Conservation (phyloP, 2,329 filamentous ascomycete genomes). For the Botrytis medusae region DNA sequence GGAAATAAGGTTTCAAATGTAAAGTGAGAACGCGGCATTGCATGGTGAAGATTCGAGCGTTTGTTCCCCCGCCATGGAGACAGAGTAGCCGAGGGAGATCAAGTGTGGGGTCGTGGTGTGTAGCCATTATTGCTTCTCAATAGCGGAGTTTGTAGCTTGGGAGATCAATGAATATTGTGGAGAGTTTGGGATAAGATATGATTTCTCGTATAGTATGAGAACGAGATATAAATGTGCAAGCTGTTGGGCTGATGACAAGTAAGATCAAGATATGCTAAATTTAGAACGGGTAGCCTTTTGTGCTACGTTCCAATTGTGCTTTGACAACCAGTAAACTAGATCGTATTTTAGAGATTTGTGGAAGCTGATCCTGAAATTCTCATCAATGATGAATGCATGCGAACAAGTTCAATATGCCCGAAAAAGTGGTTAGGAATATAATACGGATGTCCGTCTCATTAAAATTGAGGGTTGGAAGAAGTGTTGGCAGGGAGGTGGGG, state of each 20-base stretch:
- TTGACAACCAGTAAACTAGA: neutral
- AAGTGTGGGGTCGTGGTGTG: slow-evolving; percentile 20
- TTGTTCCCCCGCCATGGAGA: slow-evolving; percentile 78
- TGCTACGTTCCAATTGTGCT: neutral
- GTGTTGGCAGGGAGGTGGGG: neutral
- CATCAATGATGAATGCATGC: neutral
- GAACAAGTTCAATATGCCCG: neutral
- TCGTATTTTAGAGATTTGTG: neutral
- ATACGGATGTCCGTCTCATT: neutral
- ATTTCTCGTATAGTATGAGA: neutral
- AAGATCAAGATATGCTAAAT: neutral
- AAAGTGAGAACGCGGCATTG: slow-evolving; percentile 57
- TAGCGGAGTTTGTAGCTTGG: too few relatives aligned
- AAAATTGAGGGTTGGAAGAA: neutral
- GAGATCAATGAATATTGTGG: neutral
- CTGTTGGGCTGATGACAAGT: neutral
- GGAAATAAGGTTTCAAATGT: slow-evolving; percentile 49
- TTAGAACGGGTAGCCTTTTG: slow-evolving; percentile 4
- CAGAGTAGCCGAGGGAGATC: slow-evolving; percentile 66
- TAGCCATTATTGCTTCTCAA: neutral
- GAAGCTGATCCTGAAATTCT: too few relatives aligned
- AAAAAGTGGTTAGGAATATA: neutral
- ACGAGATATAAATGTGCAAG: neutral
- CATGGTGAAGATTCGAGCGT: slow-evolving; percentile 64
- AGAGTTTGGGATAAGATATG: neutral